Conservation (phyloP, 495 filamentous ascomycete genomes). For the Talaromyces liani region DNA sequence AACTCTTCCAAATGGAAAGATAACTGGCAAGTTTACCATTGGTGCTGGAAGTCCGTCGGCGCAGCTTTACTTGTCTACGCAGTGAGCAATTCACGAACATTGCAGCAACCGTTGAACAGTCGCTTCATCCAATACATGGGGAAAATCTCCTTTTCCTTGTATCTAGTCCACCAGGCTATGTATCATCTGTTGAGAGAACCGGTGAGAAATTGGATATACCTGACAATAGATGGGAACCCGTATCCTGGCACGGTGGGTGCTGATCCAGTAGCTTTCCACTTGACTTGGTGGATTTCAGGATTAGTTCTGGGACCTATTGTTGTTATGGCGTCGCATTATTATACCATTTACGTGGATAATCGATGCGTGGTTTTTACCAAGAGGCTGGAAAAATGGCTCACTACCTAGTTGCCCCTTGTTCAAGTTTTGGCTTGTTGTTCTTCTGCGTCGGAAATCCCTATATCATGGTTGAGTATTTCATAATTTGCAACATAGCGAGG, state of each 20-base stretch:
- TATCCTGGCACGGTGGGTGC: conserved; percentile 25
- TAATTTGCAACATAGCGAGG: background rate
- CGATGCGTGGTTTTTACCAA: conserved; percentile 17
- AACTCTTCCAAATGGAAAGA: conserved; percentile 17
- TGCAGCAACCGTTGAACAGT: conserved; percentile 10
- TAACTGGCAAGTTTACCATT: conserved; percentile 16
- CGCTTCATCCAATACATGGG: conserved; percentile 12
- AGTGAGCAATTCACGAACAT: conserved; percentile 15
- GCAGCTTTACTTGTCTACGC: conserved; percentile 17
- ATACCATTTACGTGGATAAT: conserved; percentile 39
- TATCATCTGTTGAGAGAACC: conserved; percentile 16
- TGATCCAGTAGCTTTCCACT: conserved; percentile 24
- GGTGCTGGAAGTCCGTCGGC: conserved; percentile 18
- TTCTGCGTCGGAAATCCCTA: background rate
- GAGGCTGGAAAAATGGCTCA: conserved; percentile 15
- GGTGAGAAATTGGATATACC: conserved; percentile 3
- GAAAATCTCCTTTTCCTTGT: conserved; percentile 24
- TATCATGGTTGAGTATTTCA: background rate
- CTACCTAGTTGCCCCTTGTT: conserved; percentile 3
- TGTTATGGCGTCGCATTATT: conserved; percentile 37
- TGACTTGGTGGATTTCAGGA: conserved; percentile 30
- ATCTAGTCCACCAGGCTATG: conserved; percentile 16
- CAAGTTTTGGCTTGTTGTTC: background rate
- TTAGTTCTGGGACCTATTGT: conserved; percentile 29
- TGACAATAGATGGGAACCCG: conserved; percentile 17